Percentiles rank a stretch among this genome's conserved stretches.
Evolutionary conservation across 306 rosid species (phyloP).

Genomic region (Comarum palustre): DNA sequence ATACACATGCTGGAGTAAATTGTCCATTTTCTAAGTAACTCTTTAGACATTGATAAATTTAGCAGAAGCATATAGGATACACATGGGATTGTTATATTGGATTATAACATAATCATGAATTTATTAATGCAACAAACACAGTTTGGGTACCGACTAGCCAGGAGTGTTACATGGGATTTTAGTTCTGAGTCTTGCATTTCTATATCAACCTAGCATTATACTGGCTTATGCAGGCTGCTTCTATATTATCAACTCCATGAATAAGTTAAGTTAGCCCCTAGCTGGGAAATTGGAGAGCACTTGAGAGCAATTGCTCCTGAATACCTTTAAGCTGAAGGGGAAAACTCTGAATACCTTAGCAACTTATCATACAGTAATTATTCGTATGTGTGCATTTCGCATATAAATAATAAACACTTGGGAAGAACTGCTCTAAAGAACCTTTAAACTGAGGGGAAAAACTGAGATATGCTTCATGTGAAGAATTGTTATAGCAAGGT

Average conservation of each 20-base stretch:
- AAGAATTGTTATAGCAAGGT: neutral
- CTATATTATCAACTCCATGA: neutral
- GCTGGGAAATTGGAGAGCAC: neutral
- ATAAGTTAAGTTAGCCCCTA: neutral
- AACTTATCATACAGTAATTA: neutral
- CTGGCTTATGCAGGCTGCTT: neutral
- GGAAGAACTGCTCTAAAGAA: neutral
- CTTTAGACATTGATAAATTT: neutral
- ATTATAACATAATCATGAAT: neutral
- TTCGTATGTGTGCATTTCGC: neutral
- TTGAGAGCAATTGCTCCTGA: neutral
- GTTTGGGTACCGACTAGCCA: neutral
- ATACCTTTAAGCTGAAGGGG: neutral
- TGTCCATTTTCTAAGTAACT: neutral
- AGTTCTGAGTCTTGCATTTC: neutral
- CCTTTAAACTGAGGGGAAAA: neutral
- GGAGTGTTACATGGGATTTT: neutral
- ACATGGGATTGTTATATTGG: neutral
- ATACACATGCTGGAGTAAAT: neutral
- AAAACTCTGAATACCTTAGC: neutral
- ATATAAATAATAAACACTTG: neutral
- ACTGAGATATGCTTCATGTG: neutral
- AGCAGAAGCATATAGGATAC: neutral
- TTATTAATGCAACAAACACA: neutral
- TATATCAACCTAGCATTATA: neutral